phyloP scores from a whole-genome alignment of 164 flowering plant species.

The Warburgia ugandensis region DNA sequence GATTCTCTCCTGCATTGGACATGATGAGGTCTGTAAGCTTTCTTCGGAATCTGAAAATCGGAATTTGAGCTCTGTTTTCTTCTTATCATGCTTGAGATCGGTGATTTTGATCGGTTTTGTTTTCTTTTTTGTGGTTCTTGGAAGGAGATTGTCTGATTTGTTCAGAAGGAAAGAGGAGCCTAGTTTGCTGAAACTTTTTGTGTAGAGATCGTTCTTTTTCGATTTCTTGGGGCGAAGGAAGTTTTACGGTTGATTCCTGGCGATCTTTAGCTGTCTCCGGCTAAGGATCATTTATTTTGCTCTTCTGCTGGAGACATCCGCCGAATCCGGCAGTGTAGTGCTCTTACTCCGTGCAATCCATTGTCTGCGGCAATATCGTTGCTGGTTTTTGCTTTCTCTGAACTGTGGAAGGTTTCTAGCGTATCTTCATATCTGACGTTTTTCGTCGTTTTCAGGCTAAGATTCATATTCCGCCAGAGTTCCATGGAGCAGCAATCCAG shows the following conservation, averaged over 20 bases:
- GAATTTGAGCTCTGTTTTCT: too few relatives aligned
- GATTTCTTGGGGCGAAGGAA: neutral
- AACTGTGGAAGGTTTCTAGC: too few relatives aligned
- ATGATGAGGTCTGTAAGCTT: conserved; percentile 16
- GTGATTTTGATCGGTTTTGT: neutral
- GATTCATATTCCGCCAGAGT: too few relatives aligned
- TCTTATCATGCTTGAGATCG: conserved; percentile 3
- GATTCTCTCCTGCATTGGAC: conserved; percentile 13
- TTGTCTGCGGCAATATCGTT: too few relatives aligned
- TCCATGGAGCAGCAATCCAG: too few relatives aligned
- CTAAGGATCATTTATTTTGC: neutral
- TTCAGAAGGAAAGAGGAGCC: neutral
- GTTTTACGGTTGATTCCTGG: neutral
- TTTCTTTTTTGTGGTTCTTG: neutral
- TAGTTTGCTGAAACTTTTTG: neutral
- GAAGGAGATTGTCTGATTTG: conserved; percentile 1
- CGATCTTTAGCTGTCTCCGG: neutral
- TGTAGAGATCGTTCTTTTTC: neutral
- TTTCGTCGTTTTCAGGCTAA: too few relatives aligned
- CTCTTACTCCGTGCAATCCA: too few relatives aligned
- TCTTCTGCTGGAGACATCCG: neutral
- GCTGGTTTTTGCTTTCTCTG: too few relatives aligned
- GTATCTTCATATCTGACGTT: too few relatives aligned
- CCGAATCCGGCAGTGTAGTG: neutral
- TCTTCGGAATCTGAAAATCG: conserved; percentile 6